Evolutionary conservation across 2,329 filamentous ascomycete genomes (phyloP), one percentile per base, ranked within the genome.

Genomic region (Neophaeococcomyces mojaviensis): DNA sequence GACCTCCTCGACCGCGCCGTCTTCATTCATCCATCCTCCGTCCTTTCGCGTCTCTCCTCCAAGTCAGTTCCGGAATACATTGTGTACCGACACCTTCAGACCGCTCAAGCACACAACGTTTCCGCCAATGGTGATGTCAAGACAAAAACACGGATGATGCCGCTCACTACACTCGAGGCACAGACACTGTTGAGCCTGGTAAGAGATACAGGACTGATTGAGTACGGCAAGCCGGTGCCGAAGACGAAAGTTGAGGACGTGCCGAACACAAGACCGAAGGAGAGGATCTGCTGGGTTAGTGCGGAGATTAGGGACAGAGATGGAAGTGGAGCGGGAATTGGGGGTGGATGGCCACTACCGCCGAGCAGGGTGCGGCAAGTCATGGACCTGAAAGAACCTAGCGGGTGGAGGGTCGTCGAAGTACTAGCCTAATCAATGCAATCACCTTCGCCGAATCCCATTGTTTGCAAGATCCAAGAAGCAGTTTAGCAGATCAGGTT

Each of bases 161-260:
- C 90, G 3, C 74, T 98, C 16, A 90, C 88, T 2, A 79, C 89
- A 22, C 72, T 94, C 5, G 85, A 81, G 13, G 84, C 80, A 1
- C 75, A 77, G 2, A 86, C 94, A 62, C 74, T 98, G 4, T 79
- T 85, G 3, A 80, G 79, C 1, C 71, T 97, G 45, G 86, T 88
- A 4, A 84, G 88, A 61, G 86, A 86, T 0, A 97, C 92, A 10
- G 86, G 88, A 39, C 69, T 98, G 44, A 64, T 97, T 18, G 78
- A 78, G 31, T 88, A 90, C 55, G 86, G 88, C 3, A 97, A 97
- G 69, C 90, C 92, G 1, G 82, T 96, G 61, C 92, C 92, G 56
- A 89, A 92, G 70, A 77, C 86, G 12, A 89, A 94, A 70, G 77
- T 87, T 15, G 71, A 75, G 51, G 64, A 67, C 33, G 66, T 71